Percentiles rank a stretch among this genome's conserved stretches.
Evolutionary conservation across 1,139 yeast genomes (phyloP).

Genomic region (Kazachstania sp.): DNA sequence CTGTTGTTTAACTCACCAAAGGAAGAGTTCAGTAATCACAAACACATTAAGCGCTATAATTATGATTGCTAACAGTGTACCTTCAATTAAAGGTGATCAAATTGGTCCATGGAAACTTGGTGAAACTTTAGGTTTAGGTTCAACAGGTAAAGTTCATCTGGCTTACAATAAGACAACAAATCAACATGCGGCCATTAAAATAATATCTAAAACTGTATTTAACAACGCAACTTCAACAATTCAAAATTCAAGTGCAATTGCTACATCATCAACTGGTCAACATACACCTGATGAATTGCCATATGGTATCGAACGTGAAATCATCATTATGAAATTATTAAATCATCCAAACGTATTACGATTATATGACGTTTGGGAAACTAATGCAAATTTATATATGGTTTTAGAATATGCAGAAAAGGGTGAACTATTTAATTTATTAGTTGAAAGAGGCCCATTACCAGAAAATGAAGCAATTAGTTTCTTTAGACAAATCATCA

Average conservation of each 20-base stretch:
- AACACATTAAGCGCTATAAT: slow-evolving; percentile 3
- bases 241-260: slow-evolving; percentile 12
- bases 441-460: slow-evolving; percentile 78
- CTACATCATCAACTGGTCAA: not conserved
- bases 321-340: slow-evolving; percentile 81
- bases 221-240: slow-evolving; percentile 9
- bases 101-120: slow-evolving; percentile 98
- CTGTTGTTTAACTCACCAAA: not conserved
- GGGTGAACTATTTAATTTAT: slow-evolving; percentile 88
- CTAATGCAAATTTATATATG: slow-evolving; percentile 81
- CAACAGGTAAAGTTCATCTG: slow-evolving; percentile 86
- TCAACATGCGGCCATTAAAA: slow-evolving; percentile 91
- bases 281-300: slow-evolving; percentile 55
- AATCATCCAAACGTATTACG: slow-evolving; percentile 93
- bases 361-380: slow-evolving; percentile 98
- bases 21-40: not conserved
- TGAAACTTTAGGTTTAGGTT: slow-evolving; percentile 87
- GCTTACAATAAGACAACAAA: slow-evolving; percentile 83
- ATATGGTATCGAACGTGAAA: slow-evolving; percentile 94
- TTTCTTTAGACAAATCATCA: slow-evolving; percentile 84
- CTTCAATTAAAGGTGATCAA: slow-evolving; percentile 31
- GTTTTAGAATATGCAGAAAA: slow-evolving; percentile 95
- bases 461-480: slow-evolving; percentile 85
- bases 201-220: slow-evolving; percentile 79
- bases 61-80: slow-evolving; percentile 15